Evolutionary conservation across 176 grass and related monocot genomes (phyloP).

Genomic region (Poa annua): DNA sequence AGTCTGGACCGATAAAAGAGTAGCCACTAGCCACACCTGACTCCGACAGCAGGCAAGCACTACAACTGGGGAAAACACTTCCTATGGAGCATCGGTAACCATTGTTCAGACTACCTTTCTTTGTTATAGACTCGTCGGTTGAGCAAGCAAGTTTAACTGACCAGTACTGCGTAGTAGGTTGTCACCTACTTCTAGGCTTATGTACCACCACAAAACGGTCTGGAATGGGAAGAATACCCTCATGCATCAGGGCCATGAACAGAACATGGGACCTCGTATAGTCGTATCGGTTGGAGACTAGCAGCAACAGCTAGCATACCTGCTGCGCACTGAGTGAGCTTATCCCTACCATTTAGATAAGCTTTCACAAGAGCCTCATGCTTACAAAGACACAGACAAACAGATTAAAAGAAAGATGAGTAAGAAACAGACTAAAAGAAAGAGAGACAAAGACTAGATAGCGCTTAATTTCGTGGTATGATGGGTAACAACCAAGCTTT

Average conservation of each 20-base stretch:
- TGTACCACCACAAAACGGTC: constrained; percentile 14
- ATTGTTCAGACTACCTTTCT: background rate
- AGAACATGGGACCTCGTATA: background rate
- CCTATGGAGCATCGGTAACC: background rate
- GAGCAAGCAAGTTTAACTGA: constrained; percentile 20
- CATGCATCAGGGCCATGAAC: constrained; percentile 10
- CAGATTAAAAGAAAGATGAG: background rate
- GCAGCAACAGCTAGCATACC: constrained; percentile 30
- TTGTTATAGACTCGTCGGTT: background rate
- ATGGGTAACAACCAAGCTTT: constrained; percentile 37
- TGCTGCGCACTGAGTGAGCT: constrained; percentile 37
- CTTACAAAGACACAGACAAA: constrained; percentile 12
- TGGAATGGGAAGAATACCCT: background rate
- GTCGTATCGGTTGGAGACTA: background rate
- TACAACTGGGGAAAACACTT: constrained; percentile 1
- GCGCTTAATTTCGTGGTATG: constrained; percentile 42
- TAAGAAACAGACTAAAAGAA: too few relatives aligned
- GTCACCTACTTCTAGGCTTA: background rate
- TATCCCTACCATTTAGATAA: background rate
- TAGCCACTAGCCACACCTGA: constrained; percentile 13
- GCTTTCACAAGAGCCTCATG: too few relatives aligned
- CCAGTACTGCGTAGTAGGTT: background rate
- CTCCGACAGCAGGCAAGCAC: constrained; percentile 17
- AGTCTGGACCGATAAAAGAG: constrained; percentile 18
- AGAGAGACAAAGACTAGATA: constrained; percentile 12